Percentiles rank a stretch among this genome's conserved stretches.
These are phyloP conservation scores for Venturia aucupariae DNA, from an alignment of 2,329 filamentous ascomycete genomes.

Conservation along the genomic window DNA sequence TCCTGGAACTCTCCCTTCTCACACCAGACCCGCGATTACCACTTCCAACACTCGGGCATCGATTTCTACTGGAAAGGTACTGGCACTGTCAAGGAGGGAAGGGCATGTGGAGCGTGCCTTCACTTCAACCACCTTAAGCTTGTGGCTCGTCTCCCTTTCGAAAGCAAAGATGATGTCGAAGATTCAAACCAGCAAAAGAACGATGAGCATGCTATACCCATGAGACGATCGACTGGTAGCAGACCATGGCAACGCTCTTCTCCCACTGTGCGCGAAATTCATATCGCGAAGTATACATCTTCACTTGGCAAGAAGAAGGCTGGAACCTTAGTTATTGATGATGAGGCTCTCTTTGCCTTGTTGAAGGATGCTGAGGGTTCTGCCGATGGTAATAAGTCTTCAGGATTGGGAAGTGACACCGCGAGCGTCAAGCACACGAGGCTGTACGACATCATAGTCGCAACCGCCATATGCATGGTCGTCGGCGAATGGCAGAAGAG, in stretches of 20 bases:
- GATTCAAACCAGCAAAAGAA: background rate
- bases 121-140: slow-evolving; percentile 27
- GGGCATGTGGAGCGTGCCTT: slow-evolving; percentile 20
- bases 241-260: background rate
- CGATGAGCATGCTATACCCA: background rate
- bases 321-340: slow-evolving; percentile 23
- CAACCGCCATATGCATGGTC: slow-evolving; percentile 27
- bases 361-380: slow-evolving; percentile 15
- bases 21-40: slow-evolving; percentile 22
- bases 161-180: background rate
- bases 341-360: slow-evolving; percentile 20
- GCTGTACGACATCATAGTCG: slow-evolving; percentile 25
- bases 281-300: slow-evolving; percentile 23
- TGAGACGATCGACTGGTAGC: background rate
- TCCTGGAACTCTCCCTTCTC: slow-evolving; percentile 23
- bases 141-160: slow-evolving; percentile 17
- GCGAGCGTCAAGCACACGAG: slow-evolving; percentile 14
- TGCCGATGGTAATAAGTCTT: background rate
- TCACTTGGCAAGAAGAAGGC: slow-evolving; percentile 23
- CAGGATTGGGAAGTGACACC: background rate
- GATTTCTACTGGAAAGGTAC: slow-evolving; percentile 30
- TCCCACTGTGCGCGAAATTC: slow-evolving; percentile 18
- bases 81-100: slow-evolving; percentile 20
- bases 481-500: slow-evolving; percentile 25
- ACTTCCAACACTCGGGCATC: slow-evolving; percentile 22